These are phyloP conservation scores for Colletotrichum chlorophyti DNA, from an alignment of 2,329 filamentous ascomycete genomes.

Conservation along the genomic window DNA sequence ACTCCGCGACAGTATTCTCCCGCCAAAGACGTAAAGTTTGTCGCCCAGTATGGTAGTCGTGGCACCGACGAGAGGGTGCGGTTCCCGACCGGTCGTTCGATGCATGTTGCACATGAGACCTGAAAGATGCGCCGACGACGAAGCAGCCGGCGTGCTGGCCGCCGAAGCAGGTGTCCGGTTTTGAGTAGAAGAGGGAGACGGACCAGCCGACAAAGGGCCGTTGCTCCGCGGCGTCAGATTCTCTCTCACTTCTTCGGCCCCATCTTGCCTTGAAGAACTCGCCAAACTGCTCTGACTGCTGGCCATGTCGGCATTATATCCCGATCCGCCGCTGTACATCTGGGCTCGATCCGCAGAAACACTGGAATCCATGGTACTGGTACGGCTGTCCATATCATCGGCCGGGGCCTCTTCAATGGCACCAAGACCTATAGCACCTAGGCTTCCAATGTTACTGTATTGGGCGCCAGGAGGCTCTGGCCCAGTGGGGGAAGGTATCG, in stretches of 20 bases:
- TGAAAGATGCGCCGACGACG: constrained; percentile 65
- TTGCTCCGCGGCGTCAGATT: constrained; percentile 59
- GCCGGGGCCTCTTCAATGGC: constrained; percentile 37
- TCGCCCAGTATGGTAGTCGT: constrained; percentile 95
- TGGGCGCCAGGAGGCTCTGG: constrained; percentile 40
- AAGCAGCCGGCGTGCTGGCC: constrained; percentile 53
- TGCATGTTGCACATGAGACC: constrained; percentile 76
- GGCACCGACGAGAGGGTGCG: constrained; percentile 89
- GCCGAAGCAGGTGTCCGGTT: constrained; percentile 40
- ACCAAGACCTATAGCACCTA: constrained; percentile 27
- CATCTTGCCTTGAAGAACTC: constrained; percentile 43
- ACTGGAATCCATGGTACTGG: constrained; percentile 57
- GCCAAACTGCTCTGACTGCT: constrained; percentile 30
- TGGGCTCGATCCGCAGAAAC: constrained; percentile 41
- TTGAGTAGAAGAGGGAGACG: constrained; percentile 60
- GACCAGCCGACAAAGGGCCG: constrained; percentile 61
- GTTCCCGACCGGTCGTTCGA: constrained; percentile 88
- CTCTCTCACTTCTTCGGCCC: constrained; percentile 51
- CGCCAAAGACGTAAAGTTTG: constrained; percentile 96
- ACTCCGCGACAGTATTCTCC: constrained; percentile 83
- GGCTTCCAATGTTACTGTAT: constrained; percentile 37
- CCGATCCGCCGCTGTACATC: constrained; percentile 43
- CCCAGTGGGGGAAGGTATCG: constrained; percentile 23
- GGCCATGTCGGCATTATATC: constrained; percentile 46
- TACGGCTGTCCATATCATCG: constrained; percentile 49